These are phyloP conservation scores for Cucurbita ficifolia DNA, from an alignment of 306 rosid genomes.

Conservation along the genomic window DNA sequence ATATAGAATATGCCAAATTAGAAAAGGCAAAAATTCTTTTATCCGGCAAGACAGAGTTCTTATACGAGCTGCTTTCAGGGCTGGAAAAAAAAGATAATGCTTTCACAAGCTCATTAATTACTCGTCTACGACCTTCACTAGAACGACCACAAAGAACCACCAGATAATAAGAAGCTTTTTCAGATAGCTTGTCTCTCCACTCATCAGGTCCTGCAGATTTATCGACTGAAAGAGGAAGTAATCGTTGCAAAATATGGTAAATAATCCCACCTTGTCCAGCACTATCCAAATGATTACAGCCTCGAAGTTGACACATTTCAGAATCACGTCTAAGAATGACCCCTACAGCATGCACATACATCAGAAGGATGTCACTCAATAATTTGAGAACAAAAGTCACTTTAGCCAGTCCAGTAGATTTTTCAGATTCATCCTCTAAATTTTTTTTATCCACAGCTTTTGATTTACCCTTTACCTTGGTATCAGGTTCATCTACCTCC, in stretches of 20 bases:
- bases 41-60: slow-evolving; percentile 55
- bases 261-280: slow-evolving; percentile 62
- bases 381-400: slow-evolving; percentile 87
- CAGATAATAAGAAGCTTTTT: slow-evolving; percentile 84
- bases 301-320: slow-evolving; percentile 75
- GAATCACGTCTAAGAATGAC: slow-evolving; percentile 83
- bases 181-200: slow-evolving; percentile 91
- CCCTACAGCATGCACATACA: slow-evolving; percentile 91
- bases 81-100: slow-evolving; percentile 49
- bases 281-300: slow-evolving; percentile 47
- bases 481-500: slow-evolving; percentile 86
- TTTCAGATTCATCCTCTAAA: slow-evolving; percentile 64
- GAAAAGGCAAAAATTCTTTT: slow-evolving; percentile 69
- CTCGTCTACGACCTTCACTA: slow-evolving; percentile 90
- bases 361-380: slow-evolving; percentile 82
- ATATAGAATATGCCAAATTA: slow-evolving; percentile 75
- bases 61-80: slow-evolving; percentile 47
- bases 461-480: slow-evolving; percentile 87
- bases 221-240: slow-evolving; percentile 68
- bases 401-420: slow-evolving; percentile 80
- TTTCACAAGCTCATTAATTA: slow-evolving; percentile 71
- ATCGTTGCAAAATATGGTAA: slow-evolving; percentile 57
- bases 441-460: slow-evolving; percentile 58
- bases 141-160: slow-evolving; percentile 94
- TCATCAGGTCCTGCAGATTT: slow-evolving; percentile 94